Evolutionary conservation across 768 basidiomycete species (phyloP), one percentile per base, ranked within the genome.

Genomic region (Dacryopinax spathularia): DNA sequence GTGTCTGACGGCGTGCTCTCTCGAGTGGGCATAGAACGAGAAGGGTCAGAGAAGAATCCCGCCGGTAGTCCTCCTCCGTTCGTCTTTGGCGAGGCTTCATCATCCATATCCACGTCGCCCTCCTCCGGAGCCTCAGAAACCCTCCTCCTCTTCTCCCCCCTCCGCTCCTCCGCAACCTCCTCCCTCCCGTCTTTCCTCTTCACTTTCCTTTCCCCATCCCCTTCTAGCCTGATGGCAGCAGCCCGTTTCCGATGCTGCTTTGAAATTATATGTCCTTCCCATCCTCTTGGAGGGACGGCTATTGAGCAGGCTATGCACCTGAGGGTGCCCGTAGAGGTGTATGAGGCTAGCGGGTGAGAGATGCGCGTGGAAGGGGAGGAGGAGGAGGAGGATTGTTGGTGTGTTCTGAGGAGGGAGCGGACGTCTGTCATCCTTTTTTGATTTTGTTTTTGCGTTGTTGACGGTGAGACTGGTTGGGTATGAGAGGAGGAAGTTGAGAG

Each of bases 211-310:
- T 65, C 64, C 68, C 67, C 62, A 72, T 75, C 31, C 64, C 85
- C 82, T 67, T 84, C 80, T 69, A 84, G 83, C 65, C 78, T 81
- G 43, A 84, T 69, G 18, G 81, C 80, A 12, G 78, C 77, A 18
- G 85, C 83, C 69, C 82, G 85, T 37, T 78, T 84, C 34, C 89
- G 83, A 71, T 92, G 89, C 1, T 74, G 74, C 75, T 91, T 91
- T 75, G 86, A 89, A 13, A 86, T 89, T 20, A 92, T 72, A 73
- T 92, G 89, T 22, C 89, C 88, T 65, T 89, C 84, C 89, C 89
- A 92, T n/a, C 87, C 86, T 27, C 86, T 82, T 2, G 87, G 83
- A 69, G 90, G 91, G 63, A 92, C 78, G 20, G 74, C 64, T 12
- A 76, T 79, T 1, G 78, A 78, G 69, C 89, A 92, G 27, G 83